Evolutionary conservation across 2,329 filamentous ascomycete genomes (phyloP), one percentile per base, ranked within the genome.

Genomic region (Alternaria burnsii): DNA sequence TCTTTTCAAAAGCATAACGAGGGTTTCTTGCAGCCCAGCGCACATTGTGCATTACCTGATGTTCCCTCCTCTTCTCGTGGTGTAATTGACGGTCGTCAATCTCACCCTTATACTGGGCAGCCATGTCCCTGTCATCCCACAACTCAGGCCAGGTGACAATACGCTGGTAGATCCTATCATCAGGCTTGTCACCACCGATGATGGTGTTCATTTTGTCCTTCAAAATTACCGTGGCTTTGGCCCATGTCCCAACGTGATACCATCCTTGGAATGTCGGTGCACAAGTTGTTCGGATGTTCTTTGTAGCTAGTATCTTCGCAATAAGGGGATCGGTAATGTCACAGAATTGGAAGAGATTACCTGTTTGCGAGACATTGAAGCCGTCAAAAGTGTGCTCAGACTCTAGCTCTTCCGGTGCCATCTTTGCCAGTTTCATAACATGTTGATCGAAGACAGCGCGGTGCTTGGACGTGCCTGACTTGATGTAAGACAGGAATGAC

Each of bases 331-430:
- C 94, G 0, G 88, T 90, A 55, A 98, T 90, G 76, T 99, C 95
- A 80, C 93, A 97, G 26, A 96, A 86, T 82, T 98, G 95, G 91
- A 93, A 99, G 51, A 95, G 89, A 71, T 95, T 95, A 40, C 93
- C 93, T 71, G 97, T 93, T 1, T 87, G 86, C 16, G 88, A 87
- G 55, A 94, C 87, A 2, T 85, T 86, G 60, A 88, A 83, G 47
- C 94, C 94, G 62, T 96, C 92, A 78, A 97, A 98, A 1, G 94
- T 82, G 77, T 98, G 94, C 40, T 75, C 63, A 42, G 62, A 66
- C 44, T 67, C 67, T 48, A 78, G 62, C 42, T 75, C 61, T 32
- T 69, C 60, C 10, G 66, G 50, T 1, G 68, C 62, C 64, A 69
- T 71, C 12, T 66, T 61, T 3, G 66, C 65, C n/a, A 75, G 56